Evolutionary conservation across 1,284 basidiomycete genomes (phyloP).

Genomic region (Pseudozyma hubeiensis): DNA sequence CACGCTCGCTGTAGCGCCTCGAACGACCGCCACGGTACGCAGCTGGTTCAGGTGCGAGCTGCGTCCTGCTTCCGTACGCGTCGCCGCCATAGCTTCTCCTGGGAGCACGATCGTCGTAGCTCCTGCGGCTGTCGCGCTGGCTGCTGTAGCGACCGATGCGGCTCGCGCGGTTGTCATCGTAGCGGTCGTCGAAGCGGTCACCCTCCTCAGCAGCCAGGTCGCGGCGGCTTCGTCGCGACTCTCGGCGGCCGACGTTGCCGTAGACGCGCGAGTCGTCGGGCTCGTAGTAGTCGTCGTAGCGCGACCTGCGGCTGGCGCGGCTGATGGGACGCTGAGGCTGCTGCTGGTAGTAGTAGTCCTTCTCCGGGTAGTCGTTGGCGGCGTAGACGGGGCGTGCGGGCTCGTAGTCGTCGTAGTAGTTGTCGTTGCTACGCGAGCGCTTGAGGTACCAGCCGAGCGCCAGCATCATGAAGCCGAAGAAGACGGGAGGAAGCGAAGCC

Average conservation of each 20-base stretch:
- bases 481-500: conserved; percentile 53
- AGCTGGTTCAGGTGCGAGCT: conserved; percentile 26
- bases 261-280: conserved; percentile 47
- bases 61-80: conserved; percentile 33
- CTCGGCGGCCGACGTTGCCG: conserved; percentile 37
- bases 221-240: conserved; percentile 25
- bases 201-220: conserved; percentile 14
- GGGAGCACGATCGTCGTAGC: conserved; percentile 37
- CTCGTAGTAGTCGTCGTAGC: conserved; percentile 50
- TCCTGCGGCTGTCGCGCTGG: conserved; percentile 30
- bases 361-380: conserved; percentile 21
- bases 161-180: not conserved
- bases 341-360: conserved; percentile 35
- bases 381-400: conserved; percentile 42
- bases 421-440: conserved; percentile 35
- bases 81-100: conserved; percentile 40
- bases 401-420: conserved; percentile 53
- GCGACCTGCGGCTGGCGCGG: conserved; percentile 42
- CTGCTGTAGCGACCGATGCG: conserved; percentile 7
- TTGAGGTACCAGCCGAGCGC: conserved; percentile 48
- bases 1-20: conserved; percentile 49
- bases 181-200: conserved; percentile 15
- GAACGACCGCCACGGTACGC: conserved; percentile 50
- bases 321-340: conserved; percentile 32
- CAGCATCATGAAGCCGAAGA: conserved; percentile 56